Conservation (phyloP, 2,329 filamentous ascomycete genomes). For the Epichloe scottii region DNA sequence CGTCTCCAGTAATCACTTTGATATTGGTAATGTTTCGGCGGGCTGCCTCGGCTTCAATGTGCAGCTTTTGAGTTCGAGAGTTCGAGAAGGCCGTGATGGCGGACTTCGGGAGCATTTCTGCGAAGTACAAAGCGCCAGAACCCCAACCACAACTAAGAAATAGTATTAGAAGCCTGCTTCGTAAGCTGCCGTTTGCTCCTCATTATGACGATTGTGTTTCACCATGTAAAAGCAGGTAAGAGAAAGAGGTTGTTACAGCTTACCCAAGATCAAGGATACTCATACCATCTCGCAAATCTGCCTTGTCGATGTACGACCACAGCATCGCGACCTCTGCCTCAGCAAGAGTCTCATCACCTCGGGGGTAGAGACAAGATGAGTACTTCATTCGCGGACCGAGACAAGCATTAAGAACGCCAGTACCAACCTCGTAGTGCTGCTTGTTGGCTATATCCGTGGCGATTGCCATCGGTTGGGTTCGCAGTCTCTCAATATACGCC, state of each 20-base stretch:
- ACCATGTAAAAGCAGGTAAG: background rate
- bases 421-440: slow-evolving; percentile 63
- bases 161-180: background rate
- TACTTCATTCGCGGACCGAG: slow-evolving; percentile 64
- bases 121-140: slow-evolving; percentile 51
- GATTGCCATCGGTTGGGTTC: slow-evolving; percentile 52
- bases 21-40: slow-evolving; percentile 47
- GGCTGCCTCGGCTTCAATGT: slow-evolving; percentile 48
- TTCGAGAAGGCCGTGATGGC: slow-evolving; percentile 57
- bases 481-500: slow-evolving; percentile 47
- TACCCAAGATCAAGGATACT: slow-evolving; percentile 49
- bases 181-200: background rate
- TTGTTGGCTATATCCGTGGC: slow-evolving; percentile 52
- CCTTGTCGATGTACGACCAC: slow-evolving; percentile 47
- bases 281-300: slow-evolving; percentile 47
- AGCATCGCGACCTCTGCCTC: slow-evolving; percentile 58
- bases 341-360: slow-evolving; percentile 47
- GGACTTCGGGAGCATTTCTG: slow-evolving; percentile 49
- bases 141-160: slow-evolving; percentile 54
- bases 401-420: slow-evolving; percentile 46
- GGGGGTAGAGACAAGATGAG: slow-evolving; percentile 52
- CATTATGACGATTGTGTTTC: background rate
- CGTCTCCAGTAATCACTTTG: slow-evolving; percentile 52
- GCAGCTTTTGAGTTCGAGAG: slow-evolving; percentile 53
- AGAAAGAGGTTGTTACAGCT: slow-evolving; percentile 9